Base-by-base conservation (phyloP, 257 asterid genomes). In the Leonotis leonurus region DNA sequence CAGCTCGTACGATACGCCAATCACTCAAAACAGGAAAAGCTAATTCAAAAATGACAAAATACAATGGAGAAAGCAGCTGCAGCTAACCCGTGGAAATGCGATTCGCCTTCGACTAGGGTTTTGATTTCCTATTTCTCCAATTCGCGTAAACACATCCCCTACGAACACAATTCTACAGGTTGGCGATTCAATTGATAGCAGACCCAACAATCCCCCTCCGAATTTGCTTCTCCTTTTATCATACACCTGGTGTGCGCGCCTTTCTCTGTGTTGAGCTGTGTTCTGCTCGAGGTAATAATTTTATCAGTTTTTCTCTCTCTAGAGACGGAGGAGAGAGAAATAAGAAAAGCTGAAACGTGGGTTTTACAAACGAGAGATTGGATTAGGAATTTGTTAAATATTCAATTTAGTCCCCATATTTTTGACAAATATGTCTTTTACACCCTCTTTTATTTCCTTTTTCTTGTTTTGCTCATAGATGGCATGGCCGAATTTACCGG, bases 301-400 rank as follows among this genome's bases (percentile, higher is more conserved):
- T 54, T n/a, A n/a, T 26, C 36, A 60, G 70, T 49, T 70, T 39
- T 55, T 70, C 68, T 75, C 73, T 70, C 73, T 59, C 21, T 51
- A 14, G 18, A 35, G 26, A 64, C 61, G 56, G 58, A 61, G 71
- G 67, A 56, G 59, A 65, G 64, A 64, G 60, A 65, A 1, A 17
- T 5, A 60, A 12, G 13, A 70, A 74, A 67, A 60, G 77, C 65
- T 72, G 81, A 59, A 49, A 39, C 65, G 75, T 67, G 78, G 80
- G 74, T 74, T 80, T 77, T 74, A 74, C 80, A 20, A 14, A 26
- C 25, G 18, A 59, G 64, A 60, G 67, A 25, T 41, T 60, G 56
- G 77, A 60, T 70, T 61, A 51, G 30, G 29, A 59, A 62, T 44
- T 18, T 21, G 20, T 13, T 13, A 13, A 36, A 56, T n/a, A 27